Percentiles rank a stretch among this genome's conserved stretches.
These are phyloP conservation scores for Dryas integrifolia DNA, from an alignment of 331 rosid genomes.

Conservation along the genomic window DNA sequence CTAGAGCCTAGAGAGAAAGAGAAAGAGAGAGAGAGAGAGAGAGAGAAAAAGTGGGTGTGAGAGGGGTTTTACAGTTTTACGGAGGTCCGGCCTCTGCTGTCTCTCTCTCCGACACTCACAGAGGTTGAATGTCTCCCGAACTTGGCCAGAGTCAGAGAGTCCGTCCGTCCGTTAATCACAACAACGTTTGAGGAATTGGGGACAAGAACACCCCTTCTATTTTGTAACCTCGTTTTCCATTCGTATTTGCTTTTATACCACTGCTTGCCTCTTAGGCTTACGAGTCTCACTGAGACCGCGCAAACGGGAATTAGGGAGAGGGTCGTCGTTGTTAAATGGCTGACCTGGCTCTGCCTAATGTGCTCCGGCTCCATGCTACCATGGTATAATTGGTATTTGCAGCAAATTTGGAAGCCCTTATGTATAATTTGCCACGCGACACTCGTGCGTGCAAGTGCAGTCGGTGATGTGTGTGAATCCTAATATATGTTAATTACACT, in stretches of 20 bases:
- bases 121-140: neutral
- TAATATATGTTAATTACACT: too few species aligned
- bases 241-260: conserved; percentile 12
- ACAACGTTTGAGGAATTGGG: neutral
- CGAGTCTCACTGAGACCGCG: conserved; percentile 10
- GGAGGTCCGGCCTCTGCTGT: neutral
- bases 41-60: too few species aligned
- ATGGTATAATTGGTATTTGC: too few species aligned
- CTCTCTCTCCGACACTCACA: neutral
- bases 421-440: too few species aligned
- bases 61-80: neutral
- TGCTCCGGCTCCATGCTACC: too few species aligned
- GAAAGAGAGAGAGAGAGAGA: too few species aligned
- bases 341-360: too few species aligned
- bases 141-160: neutral
- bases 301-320: conserved; percentile 5
- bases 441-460: too few species aligned
- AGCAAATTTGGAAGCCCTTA: too few species aligned
- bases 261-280: neutral
- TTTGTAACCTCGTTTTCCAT: neutral
- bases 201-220: neutral
- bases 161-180: neutral
- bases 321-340: neutral
- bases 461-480: too few species aligned
- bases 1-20: too few species aligned